phyloP scores from a whole-genome alignment of 768 basidiomycete species.

The Calocera cornea region DNA sequence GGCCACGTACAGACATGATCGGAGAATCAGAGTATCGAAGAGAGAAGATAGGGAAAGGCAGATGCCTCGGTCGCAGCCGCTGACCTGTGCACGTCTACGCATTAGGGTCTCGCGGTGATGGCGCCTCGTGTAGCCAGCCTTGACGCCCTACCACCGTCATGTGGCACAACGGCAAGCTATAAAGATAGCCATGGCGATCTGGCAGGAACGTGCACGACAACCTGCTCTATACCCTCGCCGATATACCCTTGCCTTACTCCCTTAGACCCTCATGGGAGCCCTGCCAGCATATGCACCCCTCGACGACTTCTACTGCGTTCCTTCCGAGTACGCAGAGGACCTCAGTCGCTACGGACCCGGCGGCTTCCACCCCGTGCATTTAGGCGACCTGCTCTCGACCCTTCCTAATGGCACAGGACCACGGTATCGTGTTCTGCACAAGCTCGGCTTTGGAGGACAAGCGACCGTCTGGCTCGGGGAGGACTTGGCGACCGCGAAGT shows the following conservation, averaged over 20 bases:
- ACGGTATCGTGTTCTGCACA: slow-evolving; percentile 37
- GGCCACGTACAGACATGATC: not conserved
- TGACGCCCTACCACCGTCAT: not conserved
- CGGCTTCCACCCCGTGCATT: slow-evolving; percentile 38
- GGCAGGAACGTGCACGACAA: not conserved
- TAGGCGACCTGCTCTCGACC: slow-evolving; percentile 33
- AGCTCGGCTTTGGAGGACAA: slow-evolving; percentile 34
- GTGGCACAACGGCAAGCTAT: not conserved
- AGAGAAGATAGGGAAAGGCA: not conserved
- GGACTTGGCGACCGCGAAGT: slow-evolving; percentile 13
- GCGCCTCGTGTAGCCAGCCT: not conserved
- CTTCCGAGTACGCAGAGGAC: slow-evolving; percentile 39
- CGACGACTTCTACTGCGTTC: not conserved
- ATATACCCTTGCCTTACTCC: not conserved
- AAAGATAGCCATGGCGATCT: not conserved
- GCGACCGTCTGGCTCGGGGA: slow-evolving; percentile 33
- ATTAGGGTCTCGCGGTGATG: not conserved
- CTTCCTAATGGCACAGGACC: slow-evolving; percentile 21
- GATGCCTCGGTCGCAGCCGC: not conserved
- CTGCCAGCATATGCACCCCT: not conserved
- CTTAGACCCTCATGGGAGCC: not conserved
- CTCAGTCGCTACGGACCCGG: slow-evolving; percentile 70
- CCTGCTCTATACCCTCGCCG: not conserved
- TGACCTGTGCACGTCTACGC: not conserved
- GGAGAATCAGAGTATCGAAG: not conserved